phyloP scores from a whole-genome alignment of 2,329 filamentous ascomycete genomes.

The Diaporthe eres region DNA sequence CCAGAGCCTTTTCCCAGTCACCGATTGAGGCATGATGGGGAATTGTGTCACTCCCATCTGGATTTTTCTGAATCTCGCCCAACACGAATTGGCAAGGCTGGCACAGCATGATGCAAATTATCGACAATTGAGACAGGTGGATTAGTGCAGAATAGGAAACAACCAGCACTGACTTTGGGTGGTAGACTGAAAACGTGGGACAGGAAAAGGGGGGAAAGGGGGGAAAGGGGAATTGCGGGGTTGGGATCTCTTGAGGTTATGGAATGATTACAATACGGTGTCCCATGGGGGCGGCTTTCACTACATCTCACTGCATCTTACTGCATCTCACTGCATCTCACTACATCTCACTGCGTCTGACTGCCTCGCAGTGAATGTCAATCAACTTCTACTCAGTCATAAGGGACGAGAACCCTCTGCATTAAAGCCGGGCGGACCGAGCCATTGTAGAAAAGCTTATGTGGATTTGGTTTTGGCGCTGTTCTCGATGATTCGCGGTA shows the following conservation, averaged over 20 bases:
- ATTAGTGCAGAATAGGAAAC: not conserved
- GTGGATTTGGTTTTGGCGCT: not conserved
- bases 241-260: not conserved
- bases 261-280: too few species aligned
- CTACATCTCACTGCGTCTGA: too few species aligned
- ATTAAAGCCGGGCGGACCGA: not conserved
- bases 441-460: slow-evolving; percentile 5
- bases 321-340: too few species aligned
- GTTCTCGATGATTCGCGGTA: too few species aligned
- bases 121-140: not conserved
- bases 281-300: too few species aligned
- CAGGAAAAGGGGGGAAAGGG: not conserved
- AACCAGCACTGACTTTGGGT: not conserved
- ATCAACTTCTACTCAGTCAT: too few species aligned
- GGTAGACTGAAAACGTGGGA: not conserved
- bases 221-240: not conserved
- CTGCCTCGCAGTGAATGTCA: too few species aligned
- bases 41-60: not conserved
- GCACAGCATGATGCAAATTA: not conserved
- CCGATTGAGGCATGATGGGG: not conserved
- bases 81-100: slow-evolving; percentile 3
- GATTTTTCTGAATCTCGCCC: slow-evolving; percentile 6
- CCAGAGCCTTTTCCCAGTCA: slow-evolving; percentile 21
- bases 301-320: too few species aligned
- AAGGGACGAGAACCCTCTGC: not conserved